These are phyloP conservation scores for Begonia peltatifolia DNA, from an alignment of 306 rosid species.

Conservation along the genomic window DNA sequence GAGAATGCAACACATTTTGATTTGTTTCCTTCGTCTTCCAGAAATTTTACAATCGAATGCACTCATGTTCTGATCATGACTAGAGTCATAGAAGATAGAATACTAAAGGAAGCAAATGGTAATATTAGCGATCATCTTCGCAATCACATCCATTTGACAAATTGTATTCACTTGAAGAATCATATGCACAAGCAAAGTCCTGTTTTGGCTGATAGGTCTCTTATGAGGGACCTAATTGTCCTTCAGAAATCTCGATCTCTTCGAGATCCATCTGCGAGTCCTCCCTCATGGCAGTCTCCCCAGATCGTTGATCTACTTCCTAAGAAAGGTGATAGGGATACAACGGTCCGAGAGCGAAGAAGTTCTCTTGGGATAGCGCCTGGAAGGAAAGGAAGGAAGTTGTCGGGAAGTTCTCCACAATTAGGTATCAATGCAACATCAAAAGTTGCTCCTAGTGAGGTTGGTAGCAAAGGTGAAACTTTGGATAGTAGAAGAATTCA, in stretches of 20 bases:
- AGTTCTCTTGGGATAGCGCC: slow-evolving; percentile 58
- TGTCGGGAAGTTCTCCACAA: slow-evolving; percentile 61
- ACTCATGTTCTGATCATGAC: slow-evolving; percentile 71
- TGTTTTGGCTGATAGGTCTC: slow-evolving; percentile 70
- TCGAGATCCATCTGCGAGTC: slow-evolving; percentile 96
- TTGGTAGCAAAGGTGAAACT: slow-evolving; percentile 32
- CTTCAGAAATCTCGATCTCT: slow-evolving; percentile 85
- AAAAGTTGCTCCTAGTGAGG: slow-evolving; percentile 64
- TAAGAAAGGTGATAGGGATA: slow-evolving; percentile 52
- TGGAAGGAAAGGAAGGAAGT: slow-evolving; percentile 50
- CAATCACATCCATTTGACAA: slow-evolving; percentile 92
- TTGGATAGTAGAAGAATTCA: slow-evolving; percentile 49
- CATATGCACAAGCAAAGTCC: slow-evolving; percentile 99
- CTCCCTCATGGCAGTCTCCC: slow-evolving; percentile 88
- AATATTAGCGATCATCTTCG: slow-evolving; percentile 89
- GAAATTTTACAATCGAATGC: slow-evolving; percentile 27
- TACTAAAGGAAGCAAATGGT: slow-evolving; percentile 97
- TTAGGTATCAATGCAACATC: slow-evolving; percentile 39
- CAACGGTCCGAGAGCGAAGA: slow-evolving; percentile 48
- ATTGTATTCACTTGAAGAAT: slow-evolving; percentile 97
- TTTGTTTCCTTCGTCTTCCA: slow-evolving; percentile 29
- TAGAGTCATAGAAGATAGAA: slow-evolving; percentile 75
- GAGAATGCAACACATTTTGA: slow-evolving; percentile 26
- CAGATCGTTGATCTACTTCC: slow-evolving; percentile 61
- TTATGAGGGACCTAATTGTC: slow-evolving; percentile 84